These are phyloP conservation scores for Colletotrichum orchidophilum DNA, from an alignment of 2,329 filamentous ascomycete genomes.

Conservation along the genomic window DNA sequence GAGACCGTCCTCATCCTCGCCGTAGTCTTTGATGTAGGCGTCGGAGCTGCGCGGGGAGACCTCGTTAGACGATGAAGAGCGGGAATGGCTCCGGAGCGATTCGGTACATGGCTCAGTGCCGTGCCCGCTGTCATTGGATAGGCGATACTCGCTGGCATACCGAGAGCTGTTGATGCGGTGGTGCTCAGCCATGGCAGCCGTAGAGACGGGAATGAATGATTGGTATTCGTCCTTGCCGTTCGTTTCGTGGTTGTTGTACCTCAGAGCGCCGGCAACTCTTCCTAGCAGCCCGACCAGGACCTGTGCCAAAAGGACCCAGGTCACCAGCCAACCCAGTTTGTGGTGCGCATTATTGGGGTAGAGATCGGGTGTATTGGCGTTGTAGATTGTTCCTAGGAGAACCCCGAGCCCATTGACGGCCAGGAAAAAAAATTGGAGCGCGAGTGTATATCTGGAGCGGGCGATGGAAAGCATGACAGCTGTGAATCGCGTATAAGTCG, in stretches of 20 bases:
- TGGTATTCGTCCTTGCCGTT: conserved; percentile 55
- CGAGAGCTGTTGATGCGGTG: conserved; percentile 45
- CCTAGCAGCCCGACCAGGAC: conserved; percentile 74
- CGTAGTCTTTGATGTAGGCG: conserved; percentile 53
- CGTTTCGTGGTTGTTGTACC: neutral
- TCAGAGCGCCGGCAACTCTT: conserved; percentile 57
- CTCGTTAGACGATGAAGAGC: conserved; percentile 67
- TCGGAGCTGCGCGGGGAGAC: conserved; percentile 38
- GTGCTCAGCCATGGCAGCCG: conserved; percentile 62
- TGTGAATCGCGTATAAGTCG: conserved; percentile 45
- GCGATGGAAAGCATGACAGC: conserved; percentile 88
- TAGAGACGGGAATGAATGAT: conserved; percentile 71
- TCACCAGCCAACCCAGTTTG: conserved; percentile 86
- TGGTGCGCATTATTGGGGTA: conserved; percentile 91
- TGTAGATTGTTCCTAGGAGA: conserved; percentile 76
- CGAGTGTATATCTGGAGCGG: conserved; percentile 77
- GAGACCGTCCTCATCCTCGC: conserved; percentile 57
- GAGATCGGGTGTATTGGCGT: conserved; percentile 82
- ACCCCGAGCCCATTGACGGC: conserved; percentile 71
- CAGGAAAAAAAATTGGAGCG: conserved; percentile 74
- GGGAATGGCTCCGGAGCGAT: conserved; percentile 71
- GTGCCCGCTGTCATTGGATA: conserved; percentile 78
- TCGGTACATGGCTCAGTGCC: conserved; percentile 76
- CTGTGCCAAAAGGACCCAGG: conserved; percentile 76
- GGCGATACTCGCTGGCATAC: conserved; percentile 54